These are phyloP conservation scores for Nitzschia putrida DNA, from an alignment of 108 stramenopile genomes.

Conservation along the genomic window DNA sequence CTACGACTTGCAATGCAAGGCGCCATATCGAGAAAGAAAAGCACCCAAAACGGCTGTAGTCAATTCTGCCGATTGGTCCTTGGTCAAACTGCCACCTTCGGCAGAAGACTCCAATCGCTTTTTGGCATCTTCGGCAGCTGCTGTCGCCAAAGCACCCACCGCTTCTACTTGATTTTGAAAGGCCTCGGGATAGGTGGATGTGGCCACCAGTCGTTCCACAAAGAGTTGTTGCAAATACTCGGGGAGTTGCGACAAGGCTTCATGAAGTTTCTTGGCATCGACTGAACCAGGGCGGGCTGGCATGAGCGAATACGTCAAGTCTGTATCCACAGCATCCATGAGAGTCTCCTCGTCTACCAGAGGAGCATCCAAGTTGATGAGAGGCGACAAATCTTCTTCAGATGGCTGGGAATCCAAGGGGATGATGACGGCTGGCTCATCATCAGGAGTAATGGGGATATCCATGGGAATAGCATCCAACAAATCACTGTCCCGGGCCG, in stretches of 20 bases:
- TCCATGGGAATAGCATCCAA: too few relatives aligned
- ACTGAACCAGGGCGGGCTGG: too few relatives aligned
- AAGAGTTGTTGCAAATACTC: slow-evolving; percentile 57
- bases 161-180: not conserved
- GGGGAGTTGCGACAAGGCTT: slow-evolving; percentile 55
- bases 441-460: too few relatives aligned
- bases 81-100: not conserved
- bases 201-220: slow-evolving; percentile 55
- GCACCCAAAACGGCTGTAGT: not conserved
- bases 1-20: too few relatives aligned
- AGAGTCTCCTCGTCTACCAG: too few relatives aligned
- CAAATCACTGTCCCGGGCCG: too few relatives aligned
- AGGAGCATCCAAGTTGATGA: too few relatives aligned
- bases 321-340: too few relatives aligned
- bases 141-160: not conserved
- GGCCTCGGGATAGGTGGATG: not conserved
- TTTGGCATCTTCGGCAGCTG: not conserved
- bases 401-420: too few relatives aligned
- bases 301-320: too few relatives aligned
- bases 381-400: too few relatives aligned
- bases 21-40: not conserved
- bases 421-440: too few relatives aligned
- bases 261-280: slow-evolving; percentile 43
- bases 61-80: not conserved
- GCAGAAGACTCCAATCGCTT: not conserved